Base-by-base conservation (phyloP, 768 basidiomycete species). In the Obba rivulosa region DNA sequence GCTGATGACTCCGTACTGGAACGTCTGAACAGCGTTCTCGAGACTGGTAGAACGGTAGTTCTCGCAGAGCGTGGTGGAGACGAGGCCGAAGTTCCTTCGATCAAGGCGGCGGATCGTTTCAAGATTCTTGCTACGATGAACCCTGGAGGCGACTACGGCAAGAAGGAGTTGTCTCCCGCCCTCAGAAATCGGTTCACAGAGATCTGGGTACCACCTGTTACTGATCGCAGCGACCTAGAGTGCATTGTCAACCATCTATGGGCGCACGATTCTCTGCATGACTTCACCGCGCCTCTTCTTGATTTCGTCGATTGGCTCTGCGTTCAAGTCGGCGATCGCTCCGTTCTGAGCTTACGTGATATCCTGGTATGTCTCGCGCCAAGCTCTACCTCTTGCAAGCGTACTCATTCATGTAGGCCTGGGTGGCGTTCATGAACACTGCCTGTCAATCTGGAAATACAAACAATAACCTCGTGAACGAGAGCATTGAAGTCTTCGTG, bases 1-100 rank as follows among this genome's bases (percentile, higher is more conserved):
- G 96, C 94, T 1, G 96, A 99, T 62, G 96, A 99, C 62, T 97
- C 95, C 0, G 95, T 99, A 9, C 80, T 99, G 3, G 96, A 99
- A 64, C 83, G 96, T 36, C 75, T 99, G 43, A 99, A 99, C 64
- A 95, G 93, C 52, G 95, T 96, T 11, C 75, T 99, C n/a, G 96
- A 99, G 62, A 85, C 93, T 7, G 82, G 77, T 0, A 78, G 96
- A 25, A 86, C 81, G 0, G 80, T 98, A 24, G 87, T 96, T 4
- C 77, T 99, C 11, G 96, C 96, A 1, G 96, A 99, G 65, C 86
- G 84, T 40, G 92, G 93, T 1, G 92, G 91, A 10, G 78, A 76
- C 37, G 79, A 84, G 51, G 70, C 79, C 10, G 83, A 83, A 25
- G 74, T 85, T 53, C 79, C 85, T 24, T 73, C 75, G 7, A 72